Percentiles rank a stretch among this genome's conserved stretches.
These are phyloP conservation scores for Cantharellus anzutake DNA, from an alignment of 768 basidiomycete species.

Conservation along the genomic window DNA sequence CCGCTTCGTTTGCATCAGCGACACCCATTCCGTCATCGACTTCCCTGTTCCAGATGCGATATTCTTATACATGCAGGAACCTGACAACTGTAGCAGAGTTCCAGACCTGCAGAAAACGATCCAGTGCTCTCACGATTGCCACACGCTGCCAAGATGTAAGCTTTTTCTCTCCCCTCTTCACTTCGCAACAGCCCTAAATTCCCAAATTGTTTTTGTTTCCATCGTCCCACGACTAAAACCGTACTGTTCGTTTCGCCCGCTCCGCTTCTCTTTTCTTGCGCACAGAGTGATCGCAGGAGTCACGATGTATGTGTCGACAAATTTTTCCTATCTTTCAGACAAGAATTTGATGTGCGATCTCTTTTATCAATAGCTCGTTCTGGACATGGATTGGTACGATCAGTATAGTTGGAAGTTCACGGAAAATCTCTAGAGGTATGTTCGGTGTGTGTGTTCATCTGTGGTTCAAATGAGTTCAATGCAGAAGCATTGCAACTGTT, in stretches of 20 bases:
- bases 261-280: background rate
- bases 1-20: conserved; percentile 11
- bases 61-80: conserved; percentile 11
- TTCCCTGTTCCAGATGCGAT: conserved; percentile 11
- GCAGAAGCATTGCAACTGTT: too few species aligned
- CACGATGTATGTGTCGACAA: conserved; percentile 2
- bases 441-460: background rate
- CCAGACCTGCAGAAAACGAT: conserved; percentile 1
- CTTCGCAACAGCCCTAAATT: too few species aligned
- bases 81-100: conserved; percentile 4
- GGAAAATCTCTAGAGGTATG: background rate
- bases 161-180: background rate
- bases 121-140: conserved; percentile 2
- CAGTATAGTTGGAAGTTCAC: background rate
- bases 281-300: conserved; percentile 9
- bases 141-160: conserved; percentile 8
- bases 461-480: too few species aligned
- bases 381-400: background rate
- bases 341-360: background rate
- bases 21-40: conserved; percentile 9
- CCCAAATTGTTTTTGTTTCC: too few species aligned
- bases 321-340: background rate
- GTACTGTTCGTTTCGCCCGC: background rate
- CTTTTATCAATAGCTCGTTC: background rate
- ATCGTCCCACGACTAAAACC: too few species aligned